These are phyloP conservation scores for Entomortierella chlamydospora DNA, from an alignment of 192 early-diverging fungal genomes.

Conservation along the genomic window DNA sequence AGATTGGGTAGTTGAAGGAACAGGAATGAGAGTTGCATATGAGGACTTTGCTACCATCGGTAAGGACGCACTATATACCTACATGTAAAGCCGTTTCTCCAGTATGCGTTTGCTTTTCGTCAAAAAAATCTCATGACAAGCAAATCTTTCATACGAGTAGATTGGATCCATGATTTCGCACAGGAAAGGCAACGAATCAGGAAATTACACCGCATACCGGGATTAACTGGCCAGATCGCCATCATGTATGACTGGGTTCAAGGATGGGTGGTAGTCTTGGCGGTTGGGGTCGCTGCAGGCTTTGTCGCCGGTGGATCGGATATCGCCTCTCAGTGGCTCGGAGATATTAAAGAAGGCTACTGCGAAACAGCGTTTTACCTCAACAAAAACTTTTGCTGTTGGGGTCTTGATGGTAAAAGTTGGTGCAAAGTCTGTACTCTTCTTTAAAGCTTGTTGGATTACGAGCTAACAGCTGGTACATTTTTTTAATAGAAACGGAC, in stretches of 20 bases:
- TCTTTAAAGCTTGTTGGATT: neutral
- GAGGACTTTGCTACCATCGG: slow-evolving; percentile 76
- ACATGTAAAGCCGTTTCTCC: neutral
- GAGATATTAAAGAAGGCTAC: slow-evolving; percentile 86
- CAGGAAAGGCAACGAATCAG: slow-evolving; percentile 81
- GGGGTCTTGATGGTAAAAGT: slow-evolving; percentile 64
- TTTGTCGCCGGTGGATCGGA: slow-evolving; percentile 77
- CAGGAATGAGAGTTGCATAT: slow-evolving; percentile 59
- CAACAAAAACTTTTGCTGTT: slow-evolving; percentile 85
- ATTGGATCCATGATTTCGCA: slow-evolving; percentile 93
- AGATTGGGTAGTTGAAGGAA: slow-evolving; percentile 59
- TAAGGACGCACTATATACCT: neutral
- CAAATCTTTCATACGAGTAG: slow-evolving; percentile 38
- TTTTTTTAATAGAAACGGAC: slow-evolving; percentile 19
- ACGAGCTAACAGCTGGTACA: neutral
- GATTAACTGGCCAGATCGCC: slow-evolving; percentile 69
- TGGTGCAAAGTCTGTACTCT: no score
- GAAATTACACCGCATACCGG: slow-evolving; percentile 63
- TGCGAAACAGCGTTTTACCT: slow-evolving; percentile 82
- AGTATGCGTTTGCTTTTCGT: neutral
- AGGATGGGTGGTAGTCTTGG: slow-evolving; percentile 86
- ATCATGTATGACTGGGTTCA: slow-evolving; percentile 81
- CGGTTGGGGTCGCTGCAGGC: slow-evolving; percentile 70
- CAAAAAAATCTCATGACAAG: no score
- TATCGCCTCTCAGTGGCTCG: slow-evolving; percentile 84